Conservation (phyloP, 768 basidiomycete genomes). For the Zangia roseola region DNA sequence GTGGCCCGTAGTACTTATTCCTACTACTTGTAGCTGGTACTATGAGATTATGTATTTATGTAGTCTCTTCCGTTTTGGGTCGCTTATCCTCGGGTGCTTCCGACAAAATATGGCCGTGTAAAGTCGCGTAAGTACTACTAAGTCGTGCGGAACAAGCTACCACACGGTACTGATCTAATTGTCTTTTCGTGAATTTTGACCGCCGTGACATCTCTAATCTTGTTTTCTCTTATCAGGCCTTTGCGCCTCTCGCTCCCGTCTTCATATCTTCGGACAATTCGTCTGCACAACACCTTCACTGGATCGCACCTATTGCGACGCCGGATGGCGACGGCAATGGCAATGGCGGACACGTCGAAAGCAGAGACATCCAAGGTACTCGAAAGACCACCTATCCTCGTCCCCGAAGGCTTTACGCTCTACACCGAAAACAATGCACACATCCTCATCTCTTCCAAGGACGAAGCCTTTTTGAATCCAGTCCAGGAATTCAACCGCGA, state of each 20-base stretch:
- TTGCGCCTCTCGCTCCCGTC: conserved; percentile 23
- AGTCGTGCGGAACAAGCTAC: no score
- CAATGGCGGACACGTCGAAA: not conserved
- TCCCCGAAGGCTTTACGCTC: conserved; percentile 75
- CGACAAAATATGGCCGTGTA: no score
- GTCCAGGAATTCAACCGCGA: conserved; percentile 99
- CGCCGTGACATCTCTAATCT: not conserved
- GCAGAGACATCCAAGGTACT: not conserved
- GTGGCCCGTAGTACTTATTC: no score
- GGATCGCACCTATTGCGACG: not conserved
- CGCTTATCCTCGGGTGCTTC: no score
- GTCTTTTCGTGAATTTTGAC: no score
- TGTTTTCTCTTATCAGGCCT: conserved; percentile 24
- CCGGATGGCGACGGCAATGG: conserved; percentile 6
- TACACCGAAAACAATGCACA: conserved; percentile 81
- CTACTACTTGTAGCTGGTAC: no score
- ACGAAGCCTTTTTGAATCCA: conserved; percentile 93
- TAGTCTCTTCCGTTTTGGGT: no score
- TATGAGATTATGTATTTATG: no score
- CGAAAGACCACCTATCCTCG: conserved; percentile 27
- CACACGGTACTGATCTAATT: no score
- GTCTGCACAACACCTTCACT: not conserved
- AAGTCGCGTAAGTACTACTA: no score
- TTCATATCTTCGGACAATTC: conserved; percentile 3
- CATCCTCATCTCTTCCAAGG: conserved; percentile 66